A percentile compares a stretch with the other conserved stretches of the same genome.
Evolutionary conservation across 2,329 filamentous ascomycete species (phyloP).

Genomic region (Calonectria hawksworthii): DNA sequence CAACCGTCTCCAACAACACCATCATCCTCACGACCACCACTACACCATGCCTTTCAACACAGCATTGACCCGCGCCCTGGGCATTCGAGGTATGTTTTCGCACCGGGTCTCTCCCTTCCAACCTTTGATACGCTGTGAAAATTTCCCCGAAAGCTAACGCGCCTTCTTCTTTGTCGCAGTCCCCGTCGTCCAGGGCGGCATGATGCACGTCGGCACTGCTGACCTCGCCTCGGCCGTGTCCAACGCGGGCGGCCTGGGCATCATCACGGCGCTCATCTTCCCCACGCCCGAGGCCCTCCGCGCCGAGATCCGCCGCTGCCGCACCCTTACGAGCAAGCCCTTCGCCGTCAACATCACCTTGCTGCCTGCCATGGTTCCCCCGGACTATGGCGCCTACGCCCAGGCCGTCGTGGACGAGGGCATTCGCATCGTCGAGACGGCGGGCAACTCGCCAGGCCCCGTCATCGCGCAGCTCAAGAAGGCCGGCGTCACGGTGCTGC

Average conservation of each 20-base stretch:
- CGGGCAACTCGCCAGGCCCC: conserved; percentile 88
- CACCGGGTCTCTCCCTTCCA: not conserved
- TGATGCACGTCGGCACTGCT: conserved; percentile 89
- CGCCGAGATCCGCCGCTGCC: conserved; percentile 91
- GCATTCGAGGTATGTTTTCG: conserved; percentile 62
- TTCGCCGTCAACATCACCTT: conserved; percentile 98
- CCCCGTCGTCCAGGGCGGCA: conserved; percentile 87
- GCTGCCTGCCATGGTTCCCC: conserved; percentile 88
- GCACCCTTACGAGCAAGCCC: conserved; percentile 80
- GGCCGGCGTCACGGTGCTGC: conserved; percentile 83
- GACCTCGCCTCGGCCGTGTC: conserved; percentile 82
- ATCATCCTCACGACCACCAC: not conserved
- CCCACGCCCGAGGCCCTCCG: conserved; percentile 92
- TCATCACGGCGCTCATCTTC: conserved; percentile 92
- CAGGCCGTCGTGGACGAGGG: conserved; percentile 95
- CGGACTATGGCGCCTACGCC: conserved; percentile 93
- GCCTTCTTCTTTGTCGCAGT: conserved; percentile 62
- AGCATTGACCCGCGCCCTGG: conserved; percentile 69
- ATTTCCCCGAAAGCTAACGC: not conserved
- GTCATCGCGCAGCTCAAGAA: conserved; percentile 91
- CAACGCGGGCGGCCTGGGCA: conserved; percentile 86
- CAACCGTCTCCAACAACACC: not conserved
- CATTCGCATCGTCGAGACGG: conserved; percentile 91
- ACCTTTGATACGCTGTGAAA: not conserved
- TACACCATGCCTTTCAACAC: conserved; percentile 70